phyloP scores from a whole-genome alignment of 208 protist species.

The Trypanosoma lewisi region DNA sequence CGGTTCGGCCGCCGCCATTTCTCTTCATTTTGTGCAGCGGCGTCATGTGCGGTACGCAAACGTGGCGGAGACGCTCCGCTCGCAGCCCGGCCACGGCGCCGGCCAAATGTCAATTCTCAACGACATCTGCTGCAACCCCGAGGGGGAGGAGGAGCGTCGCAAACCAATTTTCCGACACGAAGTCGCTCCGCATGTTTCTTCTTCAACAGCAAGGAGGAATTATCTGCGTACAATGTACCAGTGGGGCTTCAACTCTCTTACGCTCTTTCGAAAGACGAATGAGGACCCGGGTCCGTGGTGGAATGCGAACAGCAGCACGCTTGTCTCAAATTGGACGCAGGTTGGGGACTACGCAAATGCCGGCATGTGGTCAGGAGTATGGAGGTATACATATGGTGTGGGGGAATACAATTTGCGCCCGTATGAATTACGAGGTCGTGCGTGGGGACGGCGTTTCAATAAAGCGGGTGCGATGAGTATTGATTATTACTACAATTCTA shows the following conservation, averaged over 20 bases:
- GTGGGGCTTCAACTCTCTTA: slow-evolving; percentile 88
- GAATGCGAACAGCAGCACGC: slow-evolving; percentile 85
- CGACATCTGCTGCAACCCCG: slow-evolving; percentile 84
- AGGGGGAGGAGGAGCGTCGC: slow-evolving; percentile 81
- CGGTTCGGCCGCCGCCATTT: no score
- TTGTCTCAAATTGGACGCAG: slow-evolving; percentile 84
- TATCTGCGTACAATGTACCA: slow-evolving; percentile 78
- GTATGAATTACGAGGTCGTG: slow-evolving; percentile 61
- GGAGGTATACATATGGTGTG: slow-evolving; percentile 87
- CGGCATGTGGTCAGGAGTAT: slow-evolving; percentile 88
- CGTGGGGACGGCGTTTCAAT: slow-evolving; percentile 64
- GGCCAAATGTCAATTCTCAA: slow-evolving; percentile 86
- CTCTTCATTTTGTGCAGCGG: no score
- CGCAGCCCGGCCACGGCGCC: slow-evolving; percentile 65
- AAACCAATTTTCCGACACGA: slow-evolving; percentile 78
- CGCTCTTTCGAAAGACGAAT: slow-evolving; percentile 85
- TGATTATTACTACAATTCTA: slow-evolving; percentile 33
- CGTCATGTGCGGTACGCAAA: slow-evolving; percentile 73
- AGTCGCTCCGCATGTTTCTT: slow-evolving; percentile 36
- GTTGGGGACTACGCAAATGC: slow-evolving; percentile 88
- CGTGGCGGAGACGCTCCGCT: slow-evolving; percentile 80
- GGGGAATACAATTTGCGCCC: slow-evolving; percentile 89
- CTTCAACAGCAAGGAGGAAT: slow-evolving; percentile 15
- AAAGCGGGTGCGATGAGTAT: slow-evolving; percentile 62
- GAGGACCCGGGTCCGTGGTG: slow-evolving; percentile 88